Evolutionary conservation across 1,284 basidiomycete genomes (phyloP).

Genomic region (Phlebopus sp.): DNA sequence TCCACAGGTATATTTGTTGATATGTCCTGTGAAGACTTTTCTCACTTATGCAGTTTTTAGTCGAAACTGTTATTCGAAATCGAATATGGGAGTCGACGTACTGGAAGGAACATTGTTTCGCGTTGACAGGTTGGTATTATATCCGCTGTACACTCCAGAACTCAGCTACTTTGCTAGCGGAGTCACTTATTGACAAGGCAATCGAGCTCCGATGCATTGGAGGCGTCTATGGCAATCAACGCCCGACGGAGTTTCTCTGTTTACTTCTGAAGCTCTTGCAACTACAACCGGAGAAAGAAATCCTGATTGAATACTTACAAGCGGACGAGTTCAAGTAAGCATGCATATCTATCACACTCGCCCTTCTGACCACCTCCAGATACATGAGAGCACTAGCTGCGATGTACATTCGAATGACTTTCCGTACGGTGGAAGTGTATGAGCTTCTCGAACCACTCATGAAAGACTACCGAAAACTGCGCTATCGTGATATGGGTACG

Average conservation of each 20-base stretch:
- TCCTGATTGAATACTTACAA: constrained; percentile 90
- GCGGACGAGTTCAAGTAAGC: constrained; percentile 97
- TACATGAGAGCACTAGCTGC: constrained; percentile 92
- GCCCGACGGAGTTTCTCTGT: constrained; percentile 90
- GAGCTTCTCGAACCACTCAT: constrained; percentile 91
- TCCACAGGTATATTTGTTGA: constrained; percentile 62
- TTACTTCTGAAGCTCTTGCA: constrained; percentile 93
- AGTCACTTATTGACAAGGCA: constrained; percentile 90
- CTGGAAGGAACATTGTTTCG: constrained; percentile 98
- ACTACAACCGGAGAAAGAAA: constrained; percentile 96
- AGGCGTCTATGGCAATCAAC: constrained; percentile 91
- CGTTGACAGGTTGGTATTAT: constrained; percentile 68
- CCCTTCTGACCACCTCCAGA: constrained; percentile 40
- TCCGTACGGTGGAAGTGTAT: constrained; percentile 86
- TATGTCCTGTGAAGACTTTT: constrained; percentile 6
- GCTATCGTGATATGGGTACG: constrained; percentile 77
- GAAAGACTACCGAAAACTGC: constrained; percentile 91
- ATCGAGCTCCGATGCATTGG: constrained; percentile 83
- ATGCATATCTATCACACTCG: background rate
- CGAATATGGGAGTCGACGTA: constrained; percentile 94
- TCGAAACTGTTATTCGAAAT: constrained; percentile 95
- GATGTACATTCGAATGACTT: constrained; percentile 95
- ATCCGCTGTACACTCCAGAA: background rate
- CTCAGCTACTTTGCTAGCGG: constrained; percentile 52
- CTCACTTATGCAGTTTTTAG: constrained; percentile 70